Conservation (phyloP, 495 filamentous ascomycete species). For the Pseudotulostoma volvatum region DNA sequence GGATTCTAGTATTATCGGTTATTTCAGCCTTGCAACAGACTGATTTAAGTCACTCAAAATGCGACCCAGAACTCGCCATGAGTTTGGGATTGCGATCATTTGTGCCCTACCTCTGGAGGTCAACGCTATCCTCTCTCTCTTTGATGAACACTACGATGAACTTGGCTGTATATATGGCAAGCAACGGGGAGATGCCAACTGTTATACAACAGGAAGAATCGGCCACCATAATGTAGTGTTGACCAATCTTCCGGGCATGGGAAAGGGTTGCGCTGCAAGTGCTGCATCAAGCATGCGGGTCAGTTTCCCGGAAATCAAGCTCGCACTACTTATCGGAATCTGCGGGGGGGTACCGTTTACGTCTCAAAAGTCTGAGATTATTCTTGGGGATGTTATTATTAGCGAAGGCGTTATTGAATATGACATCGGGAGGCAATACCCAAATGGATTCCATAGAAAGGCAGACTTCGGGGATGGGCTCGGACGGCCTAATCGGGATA, state of each 20-base stretch:
- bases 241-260: constrained; percentile 9
- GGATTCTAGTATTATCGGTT: too few relatives aligned
- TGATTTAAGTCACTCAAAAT: too few relatives aligned
- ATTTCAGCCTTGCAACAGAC: too few relatives aligned
- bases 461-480: constrained; percentile 9
- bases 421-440: constrained; percentile 15
- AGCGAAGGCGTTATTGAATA: constrained; percentile 18
- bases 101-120: too few relatives aligned
- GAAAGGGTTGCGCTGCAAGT: constrained; percentile 9
- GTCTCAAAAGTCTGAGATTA: constrained; percentile 1
- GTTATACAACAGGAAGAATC: constrained; percentile 12
- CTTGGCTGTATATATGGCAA: too few relatives aligned
- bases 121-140: constrained; percentile 14
- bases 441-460: constrained; percentile 9
- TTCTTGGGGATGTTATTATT: too few relatives aligned
- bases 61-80: constrained; percentile 4
- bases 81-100: too few relatives aligned
- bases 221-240: too few relatives aligned
- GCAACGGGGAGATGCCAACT: constrained; percentile 10
- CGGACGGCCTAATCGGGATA: constrained; percentile 10
- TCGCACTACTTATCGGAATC: too few relatives aligned
- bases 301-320: constrained; percentile 10
- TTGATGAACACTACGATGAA: constrained; percentile 9
- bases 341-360: constrained; percentile 7
- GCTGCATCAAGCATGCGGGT: constrained; percentile 6